phyloP scores from a whole-genome alignment of 805 yeast genomes.

The Wickerhamomyces ciferrii region DNA sequence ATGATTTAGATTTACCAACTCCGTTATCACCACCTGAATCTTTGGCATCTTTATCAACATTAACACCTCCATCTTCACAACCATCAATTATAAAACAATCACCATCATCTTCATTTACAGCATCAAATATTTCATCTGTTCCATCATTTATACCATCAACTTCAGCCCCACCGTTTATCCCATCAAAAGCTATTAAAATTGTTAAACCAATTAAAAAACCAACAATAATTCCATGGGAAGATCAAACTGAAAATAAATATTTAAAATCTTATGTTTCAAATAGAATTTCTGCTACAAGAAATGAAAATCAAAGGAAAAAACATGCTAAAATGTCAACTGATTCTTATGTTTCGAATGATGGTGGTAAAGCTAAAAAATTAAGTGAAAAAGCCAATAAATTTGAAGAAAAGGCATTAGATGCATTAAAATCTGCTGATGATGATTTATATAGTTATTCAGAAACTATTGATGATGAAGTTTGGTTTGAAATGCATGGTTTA shows the following conservation, averaged over 20 bases:
- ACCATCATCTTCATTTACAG: slow-evolving; percentile 1
- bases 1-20: slow-evolving; percentile 15
- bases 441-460: slow-evolving; percentile 18
- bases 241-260: background rate
- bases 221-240: slow-evolving; percentile 19
- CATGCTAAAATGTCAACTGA: slow-evolving; percentile 22
- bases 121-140: background rate
- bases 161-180: background rate
- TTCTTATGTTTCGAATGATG: slow-evolving; percentile 19
- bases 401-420: slow-evolving; percentile 14
- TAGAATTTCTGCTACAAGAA: slow-evolving; percentile 13
- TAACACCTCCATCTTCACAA: slow-evolving; percentile 1
- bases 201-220: slow-evolving; percentile 18
- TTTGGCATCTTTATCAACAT: slow-evolving; percentile 6
- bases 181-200: slow-evolving; percentile 4
- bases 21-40: slow-evolving; percentile 5
- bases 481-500: slow-evolving; percentile 24
- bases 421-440: slow-evolving; percentile 21
- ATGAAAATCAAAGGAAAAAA: slow-evolving; percentile 19
- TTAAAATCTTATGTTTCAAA: slow-evolving; percentile 11
- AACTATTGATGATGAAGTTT: slow-evolving; percentile 11
- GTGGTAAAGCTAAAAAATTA: slow-evolving; percentile 18
- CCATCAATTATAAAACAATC: slow-evolving; percentile 1
- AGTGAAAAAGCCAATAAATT: slow-evolving; percentile 21
- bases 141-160: slow-evolving; percentile 5